A percentile compares a stretch with the other conserved stretches of the same genome.
These are phyloP conservation scores for Balamuthia mandrillaris DNA, from an alignment of 208 protist genomes.

Conservation along the genomic window DNA sequence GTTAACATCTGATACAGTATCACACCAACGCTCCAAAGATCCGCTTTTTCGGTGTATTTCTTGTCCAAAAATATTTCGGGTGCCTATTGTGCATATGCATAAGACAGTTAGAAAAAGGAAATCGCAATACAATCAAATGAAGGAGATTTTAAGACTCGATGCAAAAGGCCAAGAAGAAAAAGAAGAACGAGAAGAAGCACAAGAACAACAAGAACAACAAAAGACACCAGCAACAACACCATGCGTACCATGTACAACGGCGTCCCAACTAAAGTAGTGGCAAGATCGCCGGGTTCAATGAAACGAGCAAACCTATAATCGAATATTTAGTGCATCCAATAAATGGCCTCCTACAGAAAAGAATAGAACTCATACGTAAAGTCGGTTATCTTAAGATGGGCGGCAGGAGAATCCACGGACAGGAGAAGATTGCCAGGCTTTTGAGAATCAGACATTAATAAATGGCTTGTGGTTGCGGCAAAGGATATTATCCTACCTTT, in stretches of 20 bases:
- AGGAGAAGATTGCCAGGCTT: conserved; percentile 28
- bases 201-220: too few relatives aligned
- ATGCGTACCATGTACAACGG: conserved; percentile 34
- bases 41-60: conserved; percentile 26
- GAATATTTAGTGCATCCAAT: not conserved
- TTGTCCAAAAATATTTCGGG: conserved; percentile 20
- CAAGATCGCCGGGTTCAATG: conserved; percentile 23
- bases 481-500: too few relatives aligned
- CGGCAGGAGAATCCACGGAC: not conserved
- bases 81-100: too few relatives aligned
- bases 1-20: conserved; percentile 15
- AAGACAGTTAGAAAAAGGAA: too few relatives aligned
- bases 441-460: too few relatives aligned
- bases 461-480: too few relatives aligned
- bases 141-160: too few relatives aligned
- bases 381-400: conserved; percentile 12
- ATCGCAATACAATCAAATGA: too few relatives aligned
- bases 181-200: too few relatives aligned
- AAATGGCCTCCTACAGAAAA: not conserved
- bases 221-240: too few relatives aligned
- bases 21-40: conserved; percentile 21
- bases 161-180: too few relatives aligned
- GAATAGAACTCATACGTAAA: not conserved
- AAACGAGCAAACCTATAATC: conserved; percentile 14
- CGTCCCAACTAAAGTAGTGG: conserved; percentile 8